Evolutionary conservation across 2,329 filamentous ascomycete species (phyloP), one percentile per base, ranked within the genome.

Genomic region (Pestalotiopsis sp.): DNA sequence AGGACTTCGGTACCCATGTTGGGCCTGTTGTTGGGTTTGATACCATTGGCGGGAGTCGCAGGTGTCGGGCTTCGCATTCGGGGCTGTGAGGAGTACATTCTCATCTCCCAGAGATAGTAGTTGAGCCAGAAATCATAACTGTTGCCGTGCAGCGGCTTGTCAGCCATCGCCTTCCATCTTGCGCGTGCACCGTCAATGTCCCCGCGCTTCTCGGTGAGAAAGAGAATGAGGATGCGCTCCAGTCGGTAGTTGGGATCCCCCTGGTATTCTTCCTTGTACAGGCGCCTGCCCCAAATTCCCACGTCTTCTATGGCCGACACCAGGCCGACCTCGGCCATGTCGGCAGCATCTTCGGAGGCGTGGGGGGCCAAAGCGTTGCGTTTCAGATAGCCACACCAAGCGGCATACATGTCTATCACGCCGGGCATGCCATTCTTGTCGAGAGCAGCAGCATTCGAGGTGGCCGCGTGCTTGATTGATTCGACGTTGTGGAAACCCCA

Each of bases 361-460:
- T 90, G 89, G 1, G 89, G 86, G 68, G 90, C 85, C 83, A 97
- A 94, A 20, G 95, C 94, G 63, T 91, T 91, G 27, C 96, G 92
- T 73, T 95, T 94, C 23, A 99, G 86, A 74, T 95, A 98, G 64
- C 94, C 94, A 77, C 95, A 98, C 96, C 96, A 99, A 0, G 95
- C 92, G 66, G 93, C 90, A 76, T 98, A 94, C 76, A 98, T 93
- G 75, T 97, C 94, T 69, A 98, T 88, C 39, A 98, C 90, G 72
- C 95, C 93, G 64, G 94, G 90, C 86, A 98, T 92, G 27, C 94
- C 95, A 70, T 94, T 91, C 71, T 92, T 91, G 77, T 97, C 94
- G 4, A 98, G 85, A 57, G 97, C 86, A 9, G 94, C 91, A 27
- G 93, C 94, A 76, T 91, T 93, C 27, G 59, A 38, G 0, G 95